Evolutionary conservation across 2,329 filamentous ascomycete species (phyloP), one percentile per base, ranked within the genome.

Genomic region (Gyromitra esculenta): DNA sequence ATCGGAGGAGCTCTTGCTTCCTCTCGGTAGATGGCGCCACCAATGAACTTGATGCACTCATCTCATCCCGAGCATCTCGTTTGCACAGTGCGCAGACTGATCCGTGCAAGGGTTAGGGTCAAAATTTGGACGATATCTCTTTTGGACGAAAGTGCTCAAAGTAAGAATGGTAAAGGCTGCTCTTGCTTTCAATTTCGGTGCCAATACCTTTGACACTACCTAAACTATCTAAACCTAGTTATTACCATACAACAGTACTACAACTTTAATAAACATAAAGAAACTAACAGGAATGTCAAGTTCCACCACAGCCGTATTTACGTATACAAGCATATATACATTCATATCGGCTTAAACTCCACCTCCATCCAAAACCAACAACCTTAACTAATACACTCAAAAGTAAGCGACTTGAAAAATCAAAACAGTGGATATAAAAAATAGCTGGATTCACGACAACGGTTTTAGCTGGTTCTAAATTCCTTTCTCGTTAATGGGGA

Each of bases 101-200:
- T 56, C 48, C 63, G 63, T 52, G 63, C 13, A 31, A 54, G 63
- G 63, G 63, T 66, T 66, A 66, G 63, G 63, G 43, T 41, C 45
- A 11, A 13, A 1, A 7, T 50, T 39, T 31, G n/a, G 6, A 21
- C 8, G 56, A 54, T 54, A 37, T 57, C 43, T 62, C 39, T 18
- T 11, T 5, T 1, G 39, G 35, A 43, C 37, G 9, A 43, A 37
- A 59, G 21, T 43, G 39, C 15, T 37, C 25, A 62, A 62, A 9
- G 1, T 21, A 8, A 9, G 31, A 54, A 21, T 45, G n/a, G 25
- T 66, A 52, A 43, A 45, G 37, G 11, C 31, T 64, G 25, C 39
- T 72, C 64, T 62, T 45, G 45, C 57, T 64, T 39, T 64, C 13
- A 50, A 64, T 31, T 50, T 71, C 35, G 9, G 57, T 21, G 7